A percentile compares a stretch with the other conserved stretches of the same genome.
Evolutionary conservation across 2,329 filamentous ascomycete species (phyloP).

Genomic region (Teratosphaeria zuluensis): DNA sequence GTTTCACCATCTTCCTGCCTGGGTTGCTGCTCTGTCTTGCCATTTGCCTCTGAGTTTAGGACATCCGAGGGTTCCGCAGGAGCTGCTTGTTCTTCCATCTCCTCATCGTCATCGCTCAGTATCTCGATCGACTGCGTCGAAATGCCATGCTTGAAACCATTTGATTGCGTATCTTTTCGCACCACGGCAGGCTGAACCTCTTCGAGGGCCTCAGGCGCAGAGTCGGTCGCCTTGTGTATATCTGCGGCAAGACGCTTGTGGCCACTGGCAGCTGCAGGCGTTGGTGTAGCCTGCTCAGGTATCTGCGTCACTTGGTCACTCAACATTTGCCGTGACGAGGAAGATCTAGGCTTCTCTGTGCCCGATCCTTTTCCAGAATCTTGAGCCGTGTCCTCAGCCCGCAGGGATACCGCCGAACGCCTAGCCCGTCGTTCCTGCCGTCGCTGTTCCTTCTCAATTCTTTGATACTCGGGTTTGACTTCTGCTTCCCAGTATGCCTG

Average conservation of each 20-base stretch:
- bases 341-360: background rate
- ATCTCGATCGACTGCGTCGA: background rate
- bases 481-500: slow-evolving; percentile 13
- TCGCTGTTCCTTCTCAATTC: slow-evolving; percentile 1
- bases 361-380: background rate
- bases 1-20: slow-evolving; percentile 4
- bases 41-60: slow-evolving; percentile 15
- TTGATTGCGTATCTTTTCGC: background rate
- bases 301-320: background rate
- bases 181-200: background rate
- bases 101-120: background rate
- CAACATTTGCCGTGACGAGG: background rate
- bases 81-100: background rate
- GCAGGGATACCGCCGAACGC: background rate
- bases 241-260: background rate
- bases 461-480: slow-evolving; percentile 16
- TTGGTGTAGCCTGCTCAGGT: background rate
- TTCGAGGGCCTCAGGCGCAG: background rate
- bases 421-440: background rate
- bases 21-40: slow-evolving; percentile 13
- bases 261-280: background rate
- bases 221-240: background rate
- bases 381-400: background rate
- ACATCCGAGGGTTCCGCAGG: slow-evolving; percentile 1
- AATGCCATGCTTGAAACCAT: background rate